Percentiles rank a stretch among this genome's conserved stretches.
Conservation (phyloP, 1,139 yeast genomes). For the Zygosaccharomyces pseudobailii region DNA sequence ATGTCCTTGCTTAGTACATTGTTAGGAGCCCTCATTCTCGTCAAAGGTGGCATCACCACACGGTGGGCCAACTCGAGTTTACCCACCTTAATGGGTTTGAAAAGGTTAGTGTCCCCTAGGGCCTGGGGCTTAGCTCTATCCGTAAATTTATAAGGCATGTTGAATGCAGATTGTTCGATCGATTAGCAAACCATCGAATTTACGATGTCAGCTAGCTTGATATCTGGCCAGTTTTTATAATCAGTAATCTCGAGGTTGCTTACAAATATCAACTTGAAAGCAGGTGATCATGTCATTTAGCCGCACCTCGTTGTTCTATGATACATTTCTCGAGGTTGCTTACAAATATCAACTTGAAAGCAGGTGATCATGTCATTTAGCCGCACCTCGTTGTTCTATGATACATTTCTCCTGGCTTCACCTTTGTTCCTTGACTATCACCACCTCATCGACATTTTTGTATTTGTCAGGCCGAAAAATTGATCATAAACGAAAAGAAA, state of each 20-base stretch:
- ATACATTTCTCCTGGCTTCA: background rate
- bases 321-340: background rate
- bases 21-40: constrained; percentile 45
- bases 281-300: background rate
- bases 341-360: background rate
- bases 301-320: background rate
- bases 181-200: too few species aligned
- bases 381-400: background rate
- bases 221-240: background rate
- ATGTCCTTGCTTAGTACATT: constrained; percentile 32
- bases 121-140: constrained; percentile 24
- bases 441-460: background rate
- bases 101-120: constrained; percentile 38
- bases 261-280: background rate
- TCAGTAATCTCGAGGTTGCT: background rate
- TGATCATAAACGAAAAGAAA: background rate
- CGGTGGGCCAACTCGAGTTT: constrained; percentile 37
- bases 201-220: too few species aligned
- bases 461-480: background rate
- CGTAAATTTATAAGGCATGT: background rate
- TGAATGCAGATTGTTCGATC: background rate
- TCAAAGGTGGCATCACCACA: constrained; percentile 49
- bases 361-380: background rate
- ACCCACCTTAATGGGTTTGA: constrained; percentile 49
- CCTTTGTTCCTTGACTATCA: background rate